Base-by-base conservation (phyloP, 306 rosid species). In the Quercus suber region DNA sequence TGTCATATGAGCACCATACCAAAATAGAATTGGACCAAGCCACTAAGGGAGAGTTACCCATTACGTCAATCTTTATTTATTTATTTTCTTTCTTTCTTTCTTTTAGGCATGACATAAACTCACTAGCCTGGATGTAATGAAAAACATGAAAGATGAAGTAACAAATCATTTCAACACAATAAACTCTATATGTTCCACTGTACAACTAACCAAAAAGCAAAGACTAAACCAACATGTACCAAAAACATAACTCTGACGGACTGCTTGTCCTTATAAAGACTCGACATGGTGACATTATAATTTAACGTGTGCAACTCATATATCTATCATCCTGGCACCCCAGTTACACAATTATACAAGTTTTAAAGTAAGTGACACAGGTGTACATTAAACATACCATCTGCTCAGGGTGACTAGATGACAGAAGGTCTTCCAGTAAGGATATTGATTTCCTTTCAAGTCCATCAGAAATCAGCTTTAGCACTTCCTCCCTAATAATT, bases 401-500 rank as follows among this genome's bases (percentile, higher is more conserved):
- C 74, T 91, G 86, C 76, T 88, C 95, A 33, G 97, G 92, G 82
- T 87, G 88, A 76, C 83, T 73, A 63, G 90, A 82, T 67, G 93
- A 89, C 65, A 91, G 73, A 78, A 89, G 95, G 60, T 78, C 84
- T 80, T 92, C 83, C 73, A 92, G 76, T 73, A 88, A 78, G 25
- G 80, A 86, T 81, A 94, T 76, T 79, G 91, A 76, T 83, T 87
- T 94, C 81, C 63, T 77, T 81, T 94, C 99, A 73, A 94, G 84
- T 75, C 97, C 97, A 83, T 89, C 90, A 20, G 84, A 82, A 82
- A 94, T 80, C 84, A 94, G 80, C 80, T 88, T 89, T 78, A 74
- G 78, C 25, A 88, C 97, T 86, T 84, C 94, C 86, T 86, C 89
- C 84, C 81, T 85, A 69, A 87, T 85, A 81, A 76, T 75, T 75